A percentile compares a stretch with the other conserved stretches of the same genome.
Evolutionary conservation across 2,329 filamentous ascomycete genomes (phyloP).

Genomic region (Colletotrichum agaves): DNA sequence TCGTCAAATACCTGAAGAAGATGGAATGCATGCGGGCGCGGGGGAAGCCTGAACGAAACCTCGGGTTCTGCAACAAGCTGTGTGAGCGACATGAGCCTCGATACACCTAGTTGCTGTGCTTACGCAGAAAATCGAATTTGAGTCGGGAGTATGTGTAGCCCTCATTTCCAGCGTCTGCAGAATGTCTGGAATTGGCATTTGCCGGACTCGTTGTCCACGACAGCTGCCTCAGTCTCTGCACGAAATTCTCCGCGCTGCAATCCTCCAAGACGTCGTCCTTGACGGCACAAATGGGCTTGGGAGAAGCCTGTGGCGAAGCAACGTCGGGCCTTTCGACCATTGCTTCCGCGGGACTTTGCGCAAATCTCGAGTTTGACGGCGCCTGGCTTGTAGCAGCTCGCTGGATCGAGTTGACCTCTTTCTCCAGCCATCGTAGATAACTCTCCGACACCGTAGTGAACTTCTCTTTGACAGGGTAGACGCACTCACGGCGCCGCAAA

Average conservation of each 20-base stretch:
- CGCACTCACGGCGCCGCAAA: constrained; percentile 12
- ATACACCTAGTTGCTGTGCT: not conserved
- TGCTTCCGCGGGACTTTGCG: not conserved
- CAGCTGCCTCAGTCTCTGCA: constrained; percentile 34
- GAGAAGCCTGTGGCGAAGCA: not conserved
- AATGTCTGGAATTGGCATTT: not conserved
- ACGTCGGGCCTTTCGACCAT: not conserved
- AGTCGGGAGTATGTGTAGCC: constrained; percentile 38
- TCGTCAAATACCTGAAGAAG: constrained; percentile 38
- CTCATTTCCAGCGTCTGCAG: not conserved
- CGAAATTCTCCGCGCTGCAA: constrained; percentile 36
- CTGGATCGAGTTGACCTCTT: not conserved
- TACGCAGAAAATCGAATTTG: constrained; percentile 38
- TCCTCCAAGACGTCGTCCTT: constrained; percentile 30
- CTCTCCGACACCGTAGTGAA: constrained; percentile 33
- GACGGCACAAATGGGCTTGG: not conserved
- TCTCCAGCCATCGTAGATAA: constrained; percentile 36
- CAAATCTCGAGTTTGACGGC: not conserved
- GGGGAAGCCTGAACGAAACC: constrained; percentile 37
- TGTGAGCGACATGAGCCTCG: not conserved
- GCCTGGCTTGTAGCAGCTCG: not conserved
- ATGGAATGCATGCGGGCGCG: constrained; percentile 35
- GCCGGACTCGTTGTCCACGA: constrained; percentile 3
- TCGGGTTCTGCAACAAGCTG: constrained; percentile 15
- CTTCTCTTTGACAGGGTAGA: constrained; percentile 36